A percentile compares a stretch with the other conserved stretches of the same genome.
Conservation (phyloP, 73 alveolate genomes). For the Breviolum minutum region DNA sequence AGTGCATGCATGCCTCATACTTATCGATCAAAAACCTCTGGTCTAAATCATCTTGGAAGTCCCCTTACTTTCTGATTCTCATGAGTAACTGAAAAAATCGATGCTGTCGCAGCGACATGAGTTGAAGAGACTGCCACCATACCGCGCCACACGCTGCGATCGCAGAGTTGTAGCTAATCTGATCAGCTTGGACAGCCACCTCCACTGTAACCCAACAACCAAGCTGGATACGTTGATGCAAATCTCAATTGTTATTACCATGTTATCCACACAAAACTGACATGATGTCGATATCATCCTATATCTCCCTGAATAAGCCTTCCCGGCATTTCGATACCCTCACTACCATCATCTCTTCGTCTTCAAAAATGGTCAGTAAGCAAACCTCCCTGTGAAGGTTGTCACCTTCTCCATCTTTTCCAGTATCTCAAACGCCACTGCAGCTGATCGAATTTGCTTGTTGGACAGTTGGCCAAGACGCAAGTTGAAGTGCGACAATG, state of each 20-base stretch:
- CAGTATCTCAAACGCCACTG: background rate
- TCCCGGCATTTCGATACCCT: too few species aligned
- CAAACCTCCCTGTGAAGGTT: too few species aligned
- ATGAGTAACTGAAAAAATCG: background rate
- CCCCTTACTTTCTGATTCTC: too few species aligned
- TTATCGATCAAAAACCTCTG: too few species aligned
- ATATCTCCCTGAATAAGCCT: too few species aligned
- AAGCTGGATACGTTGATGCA: too few species aligned
- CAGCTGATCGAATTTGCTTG: background rate
- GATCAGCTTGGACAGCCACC: background rate
- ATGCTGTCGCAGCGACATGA: background rate
- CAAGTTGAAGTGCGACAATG: background rate
- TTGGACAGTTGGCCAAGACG: background rate
- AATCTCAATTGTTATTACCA: too few species aligned
- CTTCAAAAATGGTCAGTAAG: too few species aligned
- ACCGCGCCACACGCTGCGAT: background rate
- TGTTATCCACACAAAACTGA: too few species aligned
- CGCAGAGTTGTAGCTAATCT: background rate
- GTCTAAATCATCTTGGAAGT: too few species aligned
- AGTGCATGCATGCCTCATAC: too few species aligned
- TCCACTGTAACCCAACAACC: background rate
- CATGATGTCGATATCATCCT: background rate
- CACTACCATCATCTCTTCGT: too few species aligned
- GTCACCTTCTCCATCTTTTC: background rate
- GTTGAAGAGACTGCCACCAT: constrained; percentile 31